Evolutionary conservation across 495 filamentous ascomycete species (phyloP).

Genomic region (Aspergillus coremiiformis): DNA sequence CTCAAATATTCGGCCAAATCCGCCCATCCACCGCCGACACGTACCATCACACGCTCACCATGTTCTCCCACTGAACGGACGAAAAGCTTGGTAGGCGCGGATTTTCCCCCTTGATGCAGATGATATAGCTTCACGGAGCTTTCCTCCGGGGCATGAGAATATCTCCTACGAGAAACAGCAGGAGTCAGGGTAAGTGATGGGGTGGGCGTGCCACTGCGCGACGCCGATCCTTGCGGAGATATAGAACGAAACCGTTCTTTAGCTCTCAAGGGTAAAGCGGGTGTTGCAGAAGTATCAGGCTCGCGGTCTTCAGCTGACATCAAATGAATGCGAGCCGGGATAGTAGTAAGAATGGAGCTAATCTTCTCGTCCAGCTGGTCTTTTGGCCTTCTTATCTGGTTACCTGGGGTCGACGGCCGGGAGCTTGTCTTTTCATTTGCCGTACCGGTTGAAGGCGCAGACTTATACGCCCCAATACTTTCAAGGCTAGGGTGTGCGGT

Average conservation of each 20-base stretch:
- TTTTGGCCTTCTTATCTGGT: slow-evolving; percentile 38
- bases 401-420: slow-evolving; percentile 28
- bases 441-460: slow-evolving; percentile 1
- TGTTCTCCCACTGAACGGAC: slow-evolving; percentile 84
- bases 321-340: slow-evolving; percentile 75
- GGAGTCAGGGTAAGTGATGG: slow-evolving; percentile 67
- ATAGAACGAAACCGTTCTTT: slow-evolving; percentile 28
- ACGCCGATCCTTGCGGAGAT: slow-evolving; percentile 32
- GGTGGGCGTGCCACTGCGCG: slow-evolving; percentile 46
- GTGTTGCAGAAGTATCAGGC: slow-evolving; percentile 29
- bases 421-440: slow-evolving; percentile 16
- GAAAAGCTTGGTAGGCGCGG: slow-evolving; percentile 84
- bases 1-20: slow-evolving; percentile 92
- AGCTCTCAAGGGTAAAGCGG: slow-evolving; percentile 32
- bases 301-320: slow-evolving; percentile 39
- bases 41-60: slow-evolving; percentile 93
- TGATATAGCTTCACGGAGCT: slow-evolving; percentile 85
- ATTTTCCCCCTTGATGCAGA: slow-evolving; percentile 72
- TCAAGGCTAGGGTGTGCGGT: slow-evolving; percentile 35
- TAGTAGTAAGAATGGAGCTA: slow-evolving; percentile 67
- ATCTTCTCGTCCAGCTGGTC: slow-evolving; percentile 80
- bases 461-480: slow-evolving; percentile 27
- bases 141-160: slow-evolving; percentile 35
- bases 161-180: slow-evolving; percentile 37
- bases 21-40: slow-evolving; percentile 93